Evolutionary conservation across 2,329 filamentous ascomycete species (phyloP), one percentile per base, ranked within the genome.

Genomic region (Alternaria consortialis): DNA sequence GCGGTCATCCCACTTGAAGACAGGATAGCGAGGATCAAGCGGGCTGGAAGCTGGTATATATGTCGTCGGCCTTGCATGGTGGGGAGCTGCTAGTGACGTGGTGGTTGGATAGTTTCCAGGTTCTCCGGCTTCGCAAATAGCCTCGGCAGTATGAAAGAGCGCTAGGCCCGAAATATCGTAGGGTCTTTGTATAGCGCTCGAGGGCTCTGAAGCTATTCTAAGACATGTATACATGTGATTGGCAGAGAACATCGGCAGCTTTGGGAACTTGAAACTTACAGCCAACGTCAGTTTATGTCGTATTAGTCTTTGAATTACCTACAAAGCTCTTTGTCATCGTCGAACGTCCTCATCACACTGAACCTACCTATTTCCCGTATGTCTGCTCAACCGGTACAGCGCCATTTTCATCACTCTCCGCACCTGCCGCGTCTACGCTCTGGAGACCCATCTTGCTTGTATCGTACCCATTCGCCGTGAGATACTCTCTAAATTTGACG

Each of bases 401-500:
- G 46, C 31, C 32, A 20, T 56, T 52, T 11, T 53, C 64, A 8
- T 67, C 69, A 32, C 56, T 62, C n/a, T 70, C 72, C 8, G 58
- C 64, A 5, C 46, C 48, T 3, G 54, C 52, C 11, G 59, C 42
- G 9, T 48, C 61, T 25, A 40, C 56, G 7, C 37, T 57, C 15
- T 62, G 48, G 53, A 75, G 44, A 1, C 87, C 87, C 80, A 89
- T 79, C 59, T 83, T 83, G 7, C 80, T 80, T 4, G 87, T 90
- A 75, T 97, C 93, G 80, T 90, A 97, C 4, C 93, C 93, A 60
- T 94, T 84, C 27, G 80, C 81, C 72, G 88, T 84, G 12, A 97
- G 82, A 74, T 91, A 97, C 17, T 81, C 85, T 34, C 91, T 86
- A 81, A 97, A 97, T 43, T 86, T 85, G 8, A 82, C 74, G 72